Evolutionary conservation across 768 basidiomycete genomes (phyloP), one percentile per base, ranked within the genome.

Genomic region (Boletus coccyginus): DNA sequence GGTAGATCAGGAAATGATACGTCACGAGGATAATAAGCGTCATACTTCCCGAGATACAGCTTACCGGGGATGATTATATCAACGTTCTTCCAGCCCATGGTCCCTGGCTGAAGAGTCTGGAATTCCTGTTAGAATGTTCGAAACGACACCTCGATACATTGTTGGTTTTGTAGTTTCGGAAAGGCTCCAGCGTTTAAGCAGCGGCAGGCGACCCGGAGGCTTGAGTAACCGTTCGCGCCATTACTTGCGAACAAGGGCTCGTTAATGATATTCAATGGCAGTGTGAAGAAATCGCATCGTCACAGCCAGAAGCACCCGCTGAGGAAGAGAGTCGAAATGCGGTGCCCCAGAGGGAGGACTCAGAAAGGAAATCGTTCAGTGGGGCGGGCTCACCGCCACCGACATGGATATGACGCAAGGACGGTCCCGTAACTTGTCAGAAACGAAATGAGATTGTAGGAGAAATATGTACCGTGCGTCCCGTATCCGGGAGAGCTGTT

Each of bases 31-130:
- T 62, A 65, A 58, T 55, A 50, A 31, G 43, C 59, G 83, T 32
- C 87, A 71, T 59, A 88, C 87, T 87, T 89, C 77, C 87, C 87
- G 69, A 90, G 76, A 74, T 81, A 88, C 72, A 89, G 77, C 70
- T 74, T 80, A 70, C 78, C 78, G 48, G 81, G 79, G 67, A 88
- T 83, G 73, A 89, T 75, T 44, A 83, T 73, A 69, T 86, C 80
- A 73, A 88, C 78, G 75, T 87, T 86, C 70, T 77, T 86, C 84
- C 85, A 86, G 69, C 65, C 72, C 74, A 73, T 76, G 21, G 39
- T 64, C 17, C 55, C 55, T 58, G 52, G 36, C 41, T 59, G 62
- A 63, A 50, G 47, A 62, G 35, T 62, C 66, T 64, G 58, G 63
- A 69, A 73, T 64, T 59, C 60, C 66, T 65, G 66, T 53, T 61